Evolutionary conservation across 768 basidiomycete species (phyloP).

Genomic region (Leccinum ochraceum): DNA sequence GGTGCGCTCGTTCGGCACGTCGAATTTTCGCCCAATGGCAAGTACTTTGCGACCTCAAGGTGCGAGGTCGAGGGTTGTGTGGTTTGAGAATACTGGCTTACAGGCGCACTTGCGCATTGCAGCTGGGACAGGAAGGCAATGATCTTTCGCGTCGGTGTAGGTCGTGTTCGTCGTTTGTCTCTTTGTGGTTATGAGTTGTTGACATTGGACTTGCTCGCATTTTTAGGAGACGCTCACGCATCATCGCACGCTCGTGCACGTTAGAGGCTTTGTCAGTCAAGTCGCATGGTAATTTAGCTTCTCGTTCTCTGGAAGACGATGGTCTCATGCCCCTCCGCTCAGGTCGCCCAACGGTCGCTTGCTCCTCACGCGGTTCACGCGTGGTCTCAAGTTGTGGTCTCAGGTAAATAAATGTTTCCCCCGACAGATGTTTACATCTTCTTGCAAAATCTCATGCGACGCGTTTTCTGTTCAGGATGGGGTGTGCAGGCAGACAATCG

Average conservation of each 20-base stretch:
- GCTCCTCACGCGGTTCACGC: slow-evolving; percentile 48
- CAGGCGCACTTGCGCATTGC: neutral
- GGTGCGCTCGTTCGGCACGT: slow-evolving; percentile 53
- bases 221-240: slow-evolving; percentile 41
- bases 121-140: slow-evolving; percentile 54
- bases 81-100: neutral
- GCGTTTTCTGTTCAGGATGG: slow-evolving; percentile 39
- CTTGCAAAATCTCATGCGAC: neutral
- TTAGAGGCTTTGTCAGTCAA: slow-evolving; percentile 52
- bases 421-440: neutral
- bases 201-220: neutral
- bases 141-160: slow-evolving; percentile 47
- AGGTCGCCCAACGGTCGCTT: slow-evolving; percentile 50
- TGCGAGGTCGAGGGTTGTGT: slow-evolving; percentile 16
- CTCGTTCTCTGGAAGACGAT: neutral
- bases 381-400: slow-evolving; percentile 53
- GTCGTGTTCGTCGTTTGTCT: slow-evolving; percentile 4
- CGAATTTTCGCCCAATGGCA: slow-evolving; percentile 58
- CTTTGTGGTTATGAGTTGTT: neutral
- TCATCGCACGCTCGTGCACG: slow-evolving; percentile 50
- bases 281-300: slow-evolving; percentile 45
- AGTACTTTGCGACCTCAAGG: slow-evolving; percentile 55
- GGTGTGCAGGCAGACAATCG: slow-evolving; percentile 49
- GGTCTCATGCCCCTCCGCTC: neutral
- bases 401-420: slow-evolving; percentile 31